Evolutionary conservation across 352 stramenopile genomes (phyloP).

Genomic region (Phytophthora kernoviae): DNA sequence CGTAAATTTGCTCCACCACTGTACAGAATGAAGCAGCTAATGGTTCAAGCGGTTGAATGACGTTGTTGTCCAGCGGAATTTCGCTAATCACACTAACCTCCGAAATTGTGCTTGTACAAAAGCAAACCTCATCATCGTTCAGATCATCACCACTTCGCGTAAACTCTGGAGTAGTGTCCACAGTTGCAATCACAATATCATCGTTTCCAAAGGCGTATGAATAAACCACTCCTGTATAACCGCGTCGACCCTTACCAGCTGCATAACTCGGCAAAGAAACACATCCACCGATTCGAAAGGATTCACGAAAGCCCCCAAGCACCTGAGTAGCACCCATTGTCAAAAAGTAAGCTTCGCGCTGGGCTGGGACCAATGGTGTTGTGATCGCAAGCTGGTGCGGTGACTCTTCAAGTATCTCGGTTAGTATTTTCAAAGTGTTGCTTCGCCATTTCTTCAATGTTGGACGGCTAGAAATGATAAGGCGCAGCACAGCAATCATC

Average conservation of each 20-base stretch:
- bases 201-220: constrained; percentile 50
- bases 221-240: constrained; percentile 30
- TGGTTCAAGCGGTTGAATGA: constrained; percentile 38
- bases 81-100: constrained; percentile 35
- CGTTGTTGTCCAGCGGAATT: constrained; percentile 27
- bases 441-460: constrained; percentile 32
- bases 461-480: constrained; percentile 20
- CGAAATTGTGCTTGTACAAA: constrained; percentile 26
- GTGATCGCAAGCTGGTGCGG: constrained; percentile 20
- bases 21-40: constrained; percentile 42
- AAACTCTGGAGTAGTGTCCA: constrained; percentile 4
- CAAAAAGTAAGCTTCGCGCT: constrained; percentile 36
- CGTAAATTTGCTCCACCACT: constrained; percentile 46
- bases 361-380: neutral
- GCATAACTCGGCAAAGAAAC: constrained; percentile 31
- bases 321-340: constrained; percentile 45
- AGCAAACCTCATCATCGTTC: constrained; percentile 28
- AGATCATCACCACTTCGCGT: constrained; percentile 9
- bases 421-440: constrained; percentile 30
- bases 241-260: constrained; percentile 19
- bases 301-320: constrained; percentile 53
- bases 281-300: constrained; percentile 39
- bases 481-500: constrained; percentile 38
- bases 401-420: constrained; percentile 26
- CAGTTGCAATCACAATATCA: constrained; percentile 26